Base-by-base conservation (phyloP, 78 protist genomes). In the Dictyostelium capitatum region DNA sequence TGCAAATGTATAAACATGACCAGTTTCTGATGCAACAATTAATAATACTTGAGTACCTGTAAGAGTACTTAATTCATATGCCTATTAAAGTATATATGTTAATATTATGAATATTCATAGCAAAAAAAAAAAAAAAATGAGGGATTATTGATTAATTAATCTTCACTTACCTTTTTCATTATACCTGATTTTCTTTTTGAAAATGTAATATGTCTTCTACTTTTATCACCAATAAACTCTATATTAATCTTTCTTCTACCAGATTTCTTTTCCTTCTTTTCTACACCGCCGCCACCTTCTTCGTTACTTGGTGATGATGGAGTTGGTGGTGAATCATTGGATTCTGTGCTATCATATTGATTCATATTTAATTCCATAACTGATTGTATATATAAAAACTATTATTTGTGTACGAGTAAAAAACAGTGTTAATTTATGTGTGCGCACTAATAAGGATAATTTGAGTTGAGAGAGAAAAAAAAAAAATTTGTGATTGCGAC, bases 11-110 rank as follows among this genome's bases (percentile, higher is more conserved):
- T 98, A 98, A 30, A 98, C 98, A 69, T 98, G 98, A 32, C 98
- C 98, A 20, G 98, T 97, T 80, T 98, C 99, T 4, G 97, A 94
- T 6, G 99, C 98, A 3, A 98, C 97, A 12, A 98, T 46, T 32
- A 98, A 80, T 51, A 98, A 79, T 12, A 98, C 98, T 80, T 98
- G 98, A 15, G 99, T 95, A 19, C 99, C 98, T 10, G 99, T 97
- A 57, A 98, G 95, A 30, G 97, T 96, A 32, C 94, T 82, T 17
- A 97, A 54, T 67, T 98, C 98, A 56, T 85, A 97, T 7, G 98
- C 98, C 94, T 93, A 11, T 30, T 67, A 47, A 11, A 37, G 23
- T 5, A 41, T 62, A 46, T 3, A 2, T 37, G 43, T 37, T 37
- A 37, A 37, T 37, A 69, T 53, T 67, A 11, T 41, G 19, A 17